phyloP scores from a whole-genome alignment of 2,329 filamentous ascomycete species.

The Sporothrix luriei region DNA sequence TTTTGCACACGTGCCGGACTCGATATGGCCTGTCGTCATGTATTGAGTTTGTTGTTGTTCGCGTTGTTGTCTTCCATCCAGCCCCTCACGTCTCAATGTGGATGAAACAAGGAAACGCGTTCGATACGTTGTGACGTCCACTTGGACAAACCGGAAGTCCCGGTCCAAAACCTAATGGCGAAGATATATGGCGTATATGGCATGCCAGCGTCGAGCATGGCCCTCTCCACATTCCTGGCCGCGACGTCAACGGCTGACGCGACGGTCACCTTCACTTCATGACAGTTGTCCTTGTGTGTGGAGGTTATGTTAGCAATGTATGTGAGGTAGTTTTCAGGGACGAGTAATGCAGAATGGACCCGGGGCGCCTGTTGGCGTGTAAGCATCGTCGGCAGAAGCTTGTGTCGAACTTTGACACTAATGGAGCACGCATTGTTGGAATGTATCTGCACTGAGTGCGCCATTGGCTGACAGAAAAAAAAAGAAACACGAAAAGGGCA shows the following conservation, averaged over 20 bases:
- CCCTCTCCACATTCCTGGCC: conserved; percentile 6
- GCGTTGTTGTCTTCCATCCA: background rate
- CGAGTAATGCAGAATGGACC: background rate
- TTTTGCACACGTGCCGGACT: background rate
- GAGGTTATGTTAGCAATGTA: background rate
- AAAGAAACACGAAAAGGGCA: background rate
- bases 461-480: background rate
- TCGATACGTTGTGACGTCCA: background rate
- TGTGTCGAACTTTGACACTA: background rate
- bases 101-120: too few relatives aligned
- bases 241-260: background rate
- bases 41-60: background rate
- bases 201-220: background rate
- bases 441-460: background rate
- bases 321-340: background rate
- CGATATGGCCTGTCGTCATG: background rate
- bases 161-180: background rate
- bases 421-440: background rate
- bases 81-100: too few relatives aligned
- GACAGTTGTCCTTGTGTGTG: background rate
- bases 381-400: background rate
- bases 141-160: background rate
- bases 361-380: background rate
- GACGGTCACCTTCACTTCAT: conserved; percentile 10
- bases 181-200: background rate